Evolutionary conservation across 2,329 filamentous ascomycete species (phyloP).

Genomic region (Botryotinia narcissicola): DNA sequence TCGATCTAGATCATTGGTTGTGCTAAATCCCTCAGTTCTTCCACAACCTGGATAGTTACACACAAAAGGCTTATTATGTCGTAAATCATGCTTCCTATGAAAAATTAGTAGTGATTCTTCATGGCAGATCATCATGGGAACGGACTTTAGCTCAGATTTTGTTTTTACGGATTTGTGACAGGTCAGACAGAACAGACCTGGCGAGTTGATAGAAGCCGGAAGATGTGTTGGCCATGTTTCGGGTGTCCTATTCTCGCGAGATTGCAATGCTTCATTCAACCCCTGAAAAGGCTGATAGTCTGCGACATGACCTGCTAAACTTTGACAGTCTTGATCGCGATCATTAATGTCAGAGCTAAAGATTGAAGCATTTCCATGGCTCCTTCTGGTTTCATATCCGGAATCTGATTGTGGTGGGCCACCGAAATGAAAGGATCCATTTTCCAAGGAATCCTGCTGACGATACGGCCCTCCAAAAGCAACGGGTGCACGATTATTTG

Average conservation of each 20-base stretch:
- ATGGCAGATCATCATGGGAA: not conserved
- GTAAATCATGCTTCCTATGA: conserved; percentile 69
- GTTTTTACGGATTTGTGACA: conserved; percentile 49
- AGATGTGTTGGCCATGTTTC: conserved; percentile 26
- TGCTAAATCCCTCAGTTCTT: conserved; percentile 68
- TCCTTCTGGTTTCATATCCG: conserved; percentile 39
- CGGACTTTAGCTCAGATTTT: conserved; percentile 56
- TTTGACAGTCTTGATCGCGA: conserved; percentile 35
- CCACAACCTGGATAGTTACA: conserved; percentile 60
- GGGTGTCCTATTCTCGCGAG: conserved; percentile 26
- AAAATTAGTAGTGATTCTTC: conserved; percentile 27
- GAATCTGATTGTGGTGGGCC: conserved; percentile 38
- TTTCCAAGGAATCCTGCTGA: conserved; percentile 35
- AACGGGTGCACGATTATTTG: conserved; percentile 28
- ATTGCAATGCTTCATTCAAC: conserved; percentile 26
- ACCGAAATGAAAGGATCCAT: conserved; percentile 32
- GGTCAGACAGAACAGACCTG: conserved; percentile 39
- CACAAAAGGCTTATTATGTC: conserved; percentile 65
- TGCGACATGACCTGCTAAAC: conserved; percentile 29
- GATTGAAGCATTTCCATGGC: conserved; percentile 37
- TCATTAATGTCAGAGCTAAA: conserved; percentile 36
- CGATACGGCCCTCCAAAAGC: conserved; percentile 36
- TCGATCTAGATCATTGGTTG: conserved; percentile 75
- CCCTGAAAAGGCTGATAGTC: conserved; percentile 31
- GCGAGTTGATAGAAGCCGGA: conserved; percentile 21